Percentiles rank a stretch among this genome's conserved stretches.
These are phyloP conservation scores for Blepharisma undulans DNA, from an alignment of 169 alveolate species.

Conservation along the genomic window DNA sequence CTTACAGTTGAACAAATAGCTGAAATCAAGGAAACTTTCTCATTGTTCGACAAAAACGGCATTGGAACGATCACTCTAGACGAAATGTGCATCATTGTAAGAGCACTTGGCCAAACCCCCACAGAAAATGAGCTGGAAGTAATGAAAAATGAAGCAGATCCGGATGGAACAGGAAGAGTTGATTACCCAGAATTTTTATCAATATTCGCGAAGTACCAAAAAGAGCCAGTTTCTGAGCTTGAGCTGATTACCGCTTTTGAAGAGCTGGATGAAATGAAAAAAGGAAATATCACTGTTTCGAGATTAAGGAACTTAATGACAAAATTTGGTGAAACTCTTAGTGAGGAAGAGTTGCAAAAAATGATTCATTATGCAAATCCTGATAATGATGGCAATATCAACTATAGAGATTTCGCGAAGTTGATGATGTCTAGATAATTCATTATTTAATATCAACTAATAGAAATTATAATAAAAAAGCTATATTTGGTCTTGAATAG, in stretches of 20 bases:
- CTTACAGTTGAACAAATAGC: constrained; percentile 63
- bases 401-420: constrained; percentile 41
- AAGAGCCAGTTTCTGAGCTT: constrained; percentile 40
- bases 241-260: constrained; percentile 38
- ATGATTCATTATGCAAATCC: constrained; percentile 43
- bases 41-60: constrained; percentile 60
- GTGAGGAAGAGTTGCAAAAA: constrained; percentile 39
- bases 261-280: constrained; percentile 34
- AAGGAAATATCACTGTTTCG: constrained; percentile 32
- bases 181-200: constrained; percentile 61
- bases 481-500: too few species aligned
- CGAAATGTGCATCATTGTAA: constrained; percentile 48
- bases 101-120: constrained; percentile 59
- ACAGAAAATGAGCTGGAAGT: constrained; percentile 56
- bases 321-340: constrained; percentile 35
- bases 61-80: constrained; percentile 47
- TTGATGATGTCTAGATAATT: constrained; percentile 43
- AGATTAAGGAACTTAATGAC: constrained; percentile 29
- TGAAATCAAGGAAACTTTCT: constrained; percentile 64
- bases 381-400: constrained; percentile 41
- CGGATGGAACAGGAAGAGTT: constrained; percentile 51
- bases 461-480: not conserved
- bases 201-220: constrained; percentile 50
- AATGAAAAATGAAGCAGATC: constrained; percentile 62
- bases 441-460: not conserved